Conservation (phyloP, 768 basidiomycete species). For the Lactifluus echinatus region DNA sequence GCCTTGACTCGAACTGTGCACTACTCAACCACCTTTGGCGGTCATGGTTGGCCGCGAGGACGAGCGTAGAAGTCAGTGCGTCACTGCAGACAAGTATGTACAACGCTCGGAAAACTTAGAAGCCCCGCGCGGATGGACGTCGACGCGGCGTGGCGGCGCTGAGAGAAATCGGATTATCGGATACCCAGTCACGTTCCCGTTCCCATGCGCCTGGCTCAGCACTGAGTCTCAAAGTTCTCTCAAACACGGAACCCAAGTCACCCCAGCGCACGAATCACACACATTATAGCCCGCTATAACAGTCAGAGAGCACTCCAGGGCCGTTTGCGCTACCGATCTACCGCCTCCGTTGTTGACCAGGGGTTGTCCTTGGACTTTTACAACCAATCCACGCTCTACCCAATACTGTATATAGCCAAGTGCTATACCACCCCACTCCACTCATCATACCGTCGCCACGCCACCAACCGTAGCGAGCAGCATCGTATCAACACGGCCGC, state of each 20-base stretch:
- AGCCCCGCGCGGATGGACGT: too few species aligned
- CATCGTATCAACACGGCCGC: constrained; percentile 57
- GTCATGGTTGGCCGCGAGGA: neutral
- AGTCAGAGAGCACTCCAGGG: neutral
- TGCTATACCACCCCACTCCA: neutral
- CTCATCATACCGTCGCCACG: constrained; percentile 33
- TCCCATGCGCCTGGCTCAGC: too few species aligned
- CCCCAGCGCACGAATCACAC: neutral
- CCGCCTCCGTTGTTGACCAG: neutral
- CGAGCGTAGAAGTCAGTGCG: neutral
- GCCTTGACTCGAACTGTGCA: neutral
- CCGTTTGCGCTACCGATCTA: neutral
- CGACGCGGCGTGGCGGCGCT: too few species aligned
- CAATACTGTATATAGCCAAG: neutral
- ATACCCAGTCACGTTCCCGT: too few species aligned
- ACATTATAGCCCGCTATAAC: neutral
- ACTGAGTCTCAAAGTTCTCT: too few species aligned
- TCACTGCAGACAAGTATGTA: too few species aligned
- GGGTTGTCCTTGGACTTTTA: neutral
- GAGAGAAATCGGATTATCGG: too few species aligned
- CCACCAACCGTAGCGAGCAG: constrained; percentile 68
- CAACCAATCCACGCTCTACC: neutral
- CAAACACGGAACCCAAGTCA: too few species aligned
- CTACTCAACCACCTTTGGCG: neutral
- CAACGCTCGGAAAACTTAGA: too few species aligned